Conservation (phyloP, 345 rosid species). For the Eucalyptus erythrocorys region DNA sequence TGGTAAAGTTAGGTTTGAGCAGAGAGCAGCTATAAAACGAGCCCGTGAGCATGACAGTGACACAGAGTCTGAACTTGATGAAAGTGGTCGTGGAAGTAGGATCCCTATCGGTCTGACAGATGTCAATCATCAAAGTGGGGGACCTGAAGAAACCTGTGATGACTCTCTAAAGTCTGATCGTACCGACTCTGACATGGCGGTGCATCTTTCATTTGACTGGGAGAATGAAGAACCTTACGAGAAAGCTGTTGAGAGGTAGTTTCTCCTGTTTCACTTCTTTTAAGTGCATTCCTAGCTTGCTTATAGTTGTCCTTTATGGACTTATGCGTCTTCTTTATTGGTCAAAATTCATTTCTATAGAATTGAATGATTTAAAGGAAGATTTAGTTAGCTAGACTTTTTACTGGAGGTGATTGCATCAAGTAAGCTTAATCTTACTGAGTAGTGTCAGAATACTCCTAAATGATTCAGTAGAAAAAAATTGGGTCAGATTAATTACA, state of each 20-base stretch:
- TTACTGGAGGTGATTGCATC: not conserved
- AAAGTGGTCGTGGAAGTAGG: constrained; percentile 22
- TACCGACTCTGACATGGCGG: constrained; percentile 42
- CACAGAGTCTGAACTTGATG: constrained; percentile 69
- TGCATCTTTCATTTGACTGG: constrained; percentile 89
- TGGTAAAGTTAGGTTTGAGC: constrained; percentile 34
- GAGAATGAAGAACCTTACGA: constrained; percentile 86
- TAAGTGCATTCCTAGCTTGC: not conserved
- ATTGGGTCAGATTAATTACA: not conserved
- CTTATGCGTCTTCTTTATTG: not conserved
- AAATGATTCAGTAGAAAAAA: not conserved
- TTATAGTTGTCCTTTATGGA: not conserved
- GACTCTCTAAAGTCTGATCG: constrained; percentile 26
- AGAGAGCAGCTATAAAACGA: constrained; percentile 64
- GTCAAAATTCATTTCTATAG: not conserved
- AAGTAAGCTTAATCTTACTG: not conserved
- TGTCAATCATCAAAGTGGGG: constrained; percentile 30
- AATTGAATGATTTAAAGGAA: not conserved
- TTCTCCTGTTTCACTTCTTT: not conserved
- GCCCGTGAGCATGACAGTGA: constrained; percentile 67
- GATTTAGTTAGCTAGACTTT: not conserved
- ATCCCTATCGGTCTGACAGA: constrained; percentile 26
- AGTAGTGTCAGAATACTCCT: not conserved
- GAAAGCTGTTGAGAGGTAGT: constrained; percentile 80
- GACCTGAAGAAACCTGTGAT: constrained; percentile 14